These are phyloP conservation scores for Triticum urartu DNA, from an alignment of 176 grass and related monocot genomes.

Conservation along the genomic window DNA sequence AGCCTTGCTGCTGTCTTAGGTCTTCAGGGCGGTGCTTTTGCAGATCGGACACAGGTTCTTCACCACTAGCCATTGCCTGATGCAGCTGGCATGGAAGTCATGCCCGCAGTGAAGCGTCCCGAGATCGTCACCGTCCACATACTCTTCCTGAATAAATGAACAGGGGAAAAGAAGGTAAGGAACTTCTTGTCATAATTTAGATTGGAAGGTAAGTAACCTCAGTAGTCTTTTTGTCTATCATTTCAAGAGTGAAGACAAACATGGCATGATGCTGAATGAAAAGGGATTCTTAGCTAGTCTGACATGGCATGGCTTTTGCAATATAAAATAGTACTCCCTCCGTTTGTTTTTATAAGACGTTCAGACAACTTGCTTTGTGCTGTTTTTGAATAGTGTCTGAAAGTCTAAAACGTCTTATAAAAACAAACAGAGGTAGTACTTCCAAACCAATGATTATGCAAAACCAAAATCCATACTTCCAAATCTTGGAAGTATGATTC, in stretches of 20 bases:
- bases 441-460: neutral
- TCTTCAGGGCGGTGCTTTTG: conserved; percentile 51
- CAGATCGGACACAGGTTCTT: conserved; percentile 59
- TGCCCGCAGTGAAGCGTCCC: conserved; percentile 51
- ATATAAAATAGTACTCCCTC: neutral
- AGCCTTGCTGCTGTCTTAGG: neutral
- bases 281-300: neutral
- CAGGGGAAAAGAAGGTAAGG: neutral
- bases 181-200: neutral
- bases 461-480: neutral
- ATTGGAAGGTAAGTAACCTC: neutral
- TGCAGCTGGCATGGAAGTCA: conserved; percentile 43
- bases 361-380: too few relatives aligned
- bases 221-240: neutral
- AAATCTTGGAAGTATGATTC: too few relatives aligned
- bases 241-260: neutral
- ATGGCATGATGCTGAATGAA: neutral
- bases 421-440: neutral
- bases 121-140: conserved; percentile 45
- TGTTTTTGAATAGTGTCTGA: too few relatives aligned
- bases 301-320: neutral
- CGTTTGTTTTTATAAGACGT: too few relatives aligned
- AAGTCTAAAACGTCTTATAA: too few relatives aligned
- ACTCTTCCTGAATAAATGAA: conserved; percentile 50
- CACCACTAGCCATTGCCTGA: conserved; percentile 59